Percentiles rank a stretch among this genome's conserved stretches.
phyloP scores from a whole-genome alignment of 2,329 filamentous ascomycete genomes.

The Aspergillus arachidicola region DNA sequence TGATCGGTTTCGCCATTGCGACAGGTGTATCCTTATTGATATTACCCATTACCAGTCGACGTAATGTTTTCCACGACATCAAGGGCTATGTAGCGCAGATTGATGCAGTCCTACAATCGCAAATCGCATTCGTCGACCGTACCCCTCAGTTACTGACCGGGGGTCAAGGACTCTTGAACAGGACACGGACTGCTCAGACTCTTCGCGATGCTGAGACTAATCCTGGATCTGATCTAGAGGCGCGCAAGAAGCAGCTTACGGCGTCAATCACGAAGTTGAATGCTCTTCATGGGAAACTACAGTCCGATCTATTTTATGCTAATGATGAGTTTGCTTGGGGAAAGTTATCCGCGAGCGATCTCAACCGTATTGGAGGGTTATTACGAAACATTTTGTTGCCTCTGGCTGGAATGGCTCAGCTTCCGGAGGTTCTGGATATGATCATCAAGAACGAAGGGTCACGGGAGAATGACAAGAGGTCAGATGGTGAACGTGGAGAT shows the following conservation, averaged over 20 bases:
- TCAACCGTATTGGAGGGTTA: conserved; percentile 60
- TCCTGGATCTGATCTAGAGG: conserved; percentile 15
- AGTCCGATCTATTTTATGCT: conserved; percentile 68
- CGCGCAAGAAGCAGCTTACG: conserved; percentile 28
- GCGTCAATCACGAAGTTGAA: conserved; percentile 49
- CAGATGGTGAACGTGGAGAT: conserved; percentile 13
- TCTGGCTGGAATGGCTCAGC: conserved; percentile 65
- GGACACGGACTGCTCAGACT: conserved; percentile 22
- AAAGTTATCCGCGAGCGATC: conserved; percentile 66
- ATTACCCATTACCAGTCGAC: conserved; percentile 66
- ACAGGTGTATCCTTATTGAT: conserved; percentile 66
- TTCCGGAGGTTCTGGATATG: conserved; percentile 66
- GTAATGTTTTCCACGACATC: conserved; percentile 64
- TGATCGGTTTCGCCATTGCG: conserved; percentile 67
- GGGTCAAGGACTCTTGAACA: conserved; percentile 17
- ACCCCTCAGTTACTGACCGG: conserved; percentile 18
- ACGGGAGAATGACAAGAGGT: conserved; percentile 6
- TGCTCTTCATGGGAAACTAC: conserved; percentile 64
- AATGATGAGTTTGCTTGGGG: conserved; percentile 74
- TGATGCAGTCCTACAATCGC: conserved; percentile 59
- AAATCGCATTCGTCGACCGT: conserved; percentile 61
- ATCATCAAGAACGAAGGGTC: conserved; percentile 28
- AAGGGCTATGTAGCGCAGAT: conserved; percentile 55
- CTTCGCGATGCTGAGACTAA: conserved; percentile 11
- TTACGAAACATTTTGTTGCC: conserved; percentile 67